Evolutionary conservation across 257 asterid species (phyloP).

Genomic region (Eucommia ulmoides): DNA sequence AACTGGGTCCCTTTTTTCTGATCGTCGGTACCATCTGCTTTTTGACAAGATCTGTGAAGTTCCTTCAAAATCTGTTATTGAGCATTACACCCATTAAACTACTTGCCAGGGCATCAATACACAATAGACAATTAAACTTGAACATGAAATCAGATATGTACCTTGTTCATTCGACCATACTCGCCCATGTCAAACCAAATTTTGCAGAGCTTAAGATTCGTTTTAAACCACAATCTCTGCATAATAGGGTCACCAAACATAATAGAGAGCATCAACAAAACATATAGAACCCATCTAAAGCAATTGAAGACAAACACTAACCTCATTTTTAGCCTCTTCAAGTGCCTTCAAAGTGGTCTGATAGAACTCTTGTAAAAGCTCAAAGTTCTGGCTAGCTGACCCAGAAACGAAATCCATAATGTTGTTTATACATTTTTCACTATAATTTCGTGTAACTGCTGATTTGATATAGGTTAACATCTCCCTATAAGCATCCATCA

Average conservation of each 20-base stretch:
- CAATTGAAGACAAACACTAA: constrained; percentile 11
- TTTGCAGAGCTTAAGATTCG: constrained; percentile 94
- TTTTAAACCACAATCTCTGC: constrained; percentile 98
- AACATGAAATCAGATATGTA: too few relatives aligned
- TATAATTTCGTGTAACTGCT: constrained; percentile 95
- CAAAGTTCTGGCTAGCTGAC: constrained; percentile 88
- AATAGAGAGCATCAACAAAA: too few relatives aligned
- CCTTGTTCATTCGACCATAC: constrained; percentile 94
- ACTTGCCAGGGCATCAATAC: too few relatives aligned
- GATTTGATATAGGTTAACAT: constrained; percentile 88
- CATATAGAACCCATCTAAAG: neutral
- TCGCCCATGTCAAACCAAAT: constrained; percentile 96
- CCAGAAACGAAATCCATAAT: constrained; percentile 98
- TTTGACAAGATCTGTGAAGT: constrained; percentile 93
- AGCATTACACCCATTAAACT: too few relatives aligned
- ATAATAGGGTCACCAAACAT: too few relatives aligned
- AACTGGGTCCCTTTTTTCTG: constrained; percentile 97
- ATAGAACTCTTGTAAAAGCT: constrained; percentile 81
- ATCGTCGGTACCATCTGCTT: constrained; percentile 96
- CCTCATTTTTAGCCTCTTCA: constrained; percentile 99
- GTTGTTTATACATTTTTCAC: constrained; percentile 90
- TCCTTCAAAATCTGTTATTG: constrained; percentile 87
- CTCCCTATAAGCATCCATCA: constrained; percentile 95
- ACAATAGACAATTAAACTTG: too few relatives aligned
- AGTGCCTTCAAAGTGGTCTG: constrained; percentile 90